Base-by-base conservation (phyloP, 2,329 filamentous ascomycete genomes). In the Huntiella decipiens region DNA sequence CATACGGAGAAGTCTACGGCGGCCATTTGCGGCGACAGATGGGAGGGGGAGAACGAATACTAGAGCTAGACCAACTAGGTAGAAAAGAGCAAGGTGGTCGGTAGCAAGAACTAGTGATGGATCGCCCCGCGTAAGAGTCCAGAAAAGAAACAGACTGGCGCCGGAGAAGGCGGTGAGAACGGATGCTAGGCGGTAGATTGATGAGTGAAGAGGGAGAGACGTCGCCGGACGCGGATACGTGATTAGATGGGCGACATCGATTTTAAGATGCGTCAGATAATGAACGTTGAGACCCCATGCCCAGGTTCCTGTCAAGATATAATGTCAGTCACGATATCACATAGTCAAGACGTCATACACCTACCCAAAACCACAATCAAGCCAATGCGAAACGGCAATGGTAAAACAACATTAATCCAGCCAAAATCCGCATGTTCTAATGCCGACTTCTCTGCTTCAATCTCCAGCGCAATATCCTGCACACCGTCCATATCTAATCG, bases 211-310 rank as follows among this genome's bases (percentile, higher is more conserved):
- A 36, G 82, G 70, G 34, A 73, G 68, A 54, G 87, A 79, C 50
- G 77, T 71, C 49, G 77, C 65, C 43, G 78, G 81, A 53, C 85
- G 82, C 37, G 86, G 85, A 61, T 96, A 96, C 60, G 82, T 79
- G 55, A 96, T 84, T 48, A 96, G 71, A 31, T 77, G 70, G 15
- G 85, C 82, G 46, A 93, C 82, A 61, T 95, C 85, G 65, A 98
- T 92, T 58, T 82, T 82, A 56, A 77, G 68, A 49, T 75, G 63
- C 56, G 79, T 71, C 50, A 96, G 77, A 63, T 84, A 87, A 59
- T 95, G 86, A 36, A 96, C 74, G 65, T 95, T 96, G 54, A 82
- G 63, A 53, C 80, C 86, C 86, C 88, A 98, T 59, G 84, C 86
- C 88, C 88, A 96, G 56, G 93, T 79, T 54, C 84, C 86, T 92